These are phyloP conservation scores for Somion occarium DNA, from an alignment of 1,284 basidiomycete species.

Conservation along the genomic window DNA sequence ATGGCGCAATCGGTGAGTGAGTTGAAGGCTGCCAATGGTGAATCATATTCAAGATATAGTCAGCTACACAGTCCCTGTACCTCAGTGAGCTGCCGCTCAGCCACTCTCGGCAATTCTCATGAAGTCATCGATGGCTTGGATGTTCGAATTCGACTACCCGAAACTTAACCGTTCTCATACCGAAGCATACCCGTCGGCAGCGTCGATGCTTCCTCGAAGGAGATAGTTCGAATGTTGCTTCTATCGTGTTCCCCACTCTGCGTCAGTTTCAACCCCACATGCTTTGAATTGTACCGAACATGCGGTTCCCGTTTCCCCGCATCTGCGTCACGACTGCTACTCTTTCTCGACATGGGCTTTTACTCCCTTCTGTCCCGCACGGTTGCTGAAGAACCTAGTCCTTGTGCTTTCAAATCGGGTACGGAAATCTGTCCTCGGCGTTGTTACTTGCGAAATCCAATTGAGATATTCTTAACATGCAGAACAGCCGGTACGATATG, in stretches of 20 bases:
- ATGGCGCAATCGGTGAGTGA: no score
- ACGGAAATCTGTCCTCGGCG: neutral
- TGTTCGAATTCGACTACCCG: constrained; percentile 13
- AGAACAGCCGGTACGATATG: neutral
- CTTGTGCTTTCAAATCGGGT: neutral
- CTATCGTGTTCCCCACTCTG: constrained; percentile 1
- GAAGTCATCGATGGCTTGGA: neutral
- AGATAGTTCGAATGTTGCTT: neutral
- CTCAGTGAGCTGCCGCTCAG: no score
- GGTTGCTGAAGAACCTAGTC: neutral
- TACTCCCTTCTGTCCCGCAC: constrained; percentile 1
- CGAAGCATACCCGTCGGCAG: constrained; percentile 22
- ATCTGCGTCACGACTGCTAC: constrained; percentile 10
- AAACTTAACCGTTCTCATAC: constrained; percentile 25
- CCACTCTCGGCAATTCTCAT: neutral
- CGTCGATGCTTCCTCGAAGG: constrained; percentile 2
- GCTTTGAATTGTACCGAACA: constrained; percentile 25
- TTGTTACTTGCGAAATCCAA: neutral
- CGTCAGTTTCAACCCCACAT: constrained; percentile 17
- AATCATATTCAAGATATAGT: no score
- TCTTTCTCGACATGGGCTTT: constrained; percentile 12
- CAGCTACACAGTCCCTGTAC: no score
- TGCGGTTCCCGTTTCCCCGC: constrained; percentile 26
- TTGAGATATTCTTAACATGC: neutral
- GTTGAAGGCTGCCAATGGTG: no score